These are phyloP conservation scores for Solanum chilense DNA, from an alignment of 257 asterid species.

Conservation along the genomic window DNA sequence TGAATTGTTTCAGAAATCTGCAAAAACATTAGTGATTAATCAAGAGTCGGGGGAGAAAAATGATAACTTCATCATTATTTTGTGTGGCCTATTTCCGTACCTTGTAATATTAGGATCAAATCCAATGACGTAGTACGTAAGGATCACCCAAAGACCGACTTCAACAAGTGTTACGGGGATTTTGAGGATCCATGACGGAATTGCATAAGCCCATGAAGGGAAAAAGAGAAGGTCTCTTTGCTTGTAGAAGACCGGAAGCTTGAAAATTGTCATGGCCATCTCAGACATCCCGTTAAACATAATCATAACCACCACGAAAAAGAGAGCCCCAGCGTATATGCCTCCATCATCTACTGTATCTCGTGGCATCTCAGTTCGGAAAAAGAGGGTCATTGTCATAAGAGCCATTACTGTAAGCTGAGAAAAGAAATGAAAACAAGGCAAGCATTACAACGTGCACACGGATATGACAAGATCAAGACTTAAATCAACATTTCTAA, in stretches of 20 bases:
- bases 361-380: constrained; percentile 43
- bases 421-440: not conserved
- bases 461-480: not conserved
- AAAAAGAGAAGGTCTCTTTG: constrained; percentile 57
- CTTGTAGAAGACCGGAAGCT: constrained; percentile 77
- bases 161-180: constrained; percentile 43
- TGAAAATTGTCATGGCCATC: constrained; percentile 46
- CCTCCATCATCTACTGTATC: constrained; percentile 29
- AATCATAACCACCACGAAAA: constrained; percentile 22
- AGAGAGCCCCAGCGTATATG: constrained; percentile 31
- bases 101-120: constrained; percentile 55
- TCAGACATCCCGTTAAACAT: constrained; percentile 66
- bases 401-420: constrained; percentile 34
- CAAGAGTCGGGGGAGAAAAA: not conserved
- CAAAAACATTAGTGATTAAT: not conserved
- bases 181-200: constrained; percentile 60
- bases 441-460: not conserved
- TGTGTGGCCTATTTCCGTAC: constrained; percentile 5
- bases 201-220: constrained; percentile 67
- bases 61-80: not conserved
- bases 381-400: constrained; percentile 29
- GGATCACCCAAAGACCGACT: constrained; percentile 34
- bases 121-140: constrained; percentile 56
- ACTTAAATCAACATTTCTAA: not conserved
- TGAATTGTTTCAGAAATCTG: constrained; percentile 55